These are phyloP conservation scores for Limtongozyma cylindracea DNA, from an alignment of 805 yeast genomes.

Conservation along the genomic window DNA sequence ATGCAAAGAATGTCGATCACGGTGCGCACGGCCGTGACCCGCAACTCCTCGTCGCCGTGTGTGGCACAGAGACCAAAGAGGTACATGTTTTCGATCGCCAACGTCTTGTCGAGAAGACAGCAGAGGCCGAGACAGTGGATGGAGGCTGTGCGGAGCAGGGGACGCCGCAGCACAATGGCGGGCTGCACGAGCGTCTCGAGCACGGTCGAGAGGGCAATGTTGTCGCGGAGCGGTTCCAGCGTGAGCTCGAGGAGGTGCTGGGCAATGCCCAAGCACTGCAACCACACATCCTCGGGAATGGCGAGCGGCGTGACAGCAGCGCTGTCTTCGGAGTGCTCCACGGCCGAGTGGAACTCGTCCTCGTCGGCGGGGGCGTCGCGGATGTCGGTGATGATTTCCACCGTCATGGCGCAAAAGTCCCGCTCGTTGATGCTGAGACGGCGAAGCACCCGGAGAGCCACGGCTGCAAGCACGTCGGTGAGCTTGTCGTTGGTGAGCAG, in stretches of 20 bases:
- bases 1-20: constrained; percentile 59
- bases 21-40: constrained; percentile 36
- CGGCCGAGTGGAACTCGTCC: constrained; percentile 2
- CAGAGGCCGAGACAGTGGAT: constrained; percentile 71
- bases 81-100: constrained; percentile 39
- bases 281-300: constrained; percentile 20
- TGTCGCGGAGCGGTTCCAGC: constrained; percentile 30
- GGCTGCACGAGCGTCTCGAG: constrained; percentile 61
- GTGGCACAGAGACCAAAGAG: constrained; percentile 48
- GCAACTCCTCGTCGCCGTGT: constrained; percentile 30
- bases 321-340: constrained; percentile 6
- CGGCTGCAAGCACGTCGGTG: constrained; percentile 23
- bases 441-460: constrained; percentile 37
- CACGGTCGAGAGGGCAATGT: constrained; percentile 39
- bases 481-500: constrained; percentile 32
- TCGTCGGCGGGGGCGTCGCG: constrained; percentile 28
- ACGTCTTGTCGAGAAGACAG: constrained; percentile 33
- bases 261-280: constrained; percentile 44
- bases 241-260: constrained; percentile 32
- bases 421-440: constrained; percentile 54
- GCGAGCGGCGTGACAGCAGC: constrained; percentile 10
- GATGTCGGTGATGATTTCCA: constrained; percentile 72
- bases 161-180: constrained; percentile 24
- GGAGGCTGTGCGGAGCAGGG: no score
- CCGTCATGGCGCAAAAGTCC: constrained; percentile 62